Percentiles rank a stretch among this genome's conserved stretches.
These are phyloP conservation scores for Asterella californica DNA, from an alignment of 225 moss, liverwort and hornwort genomes.

Conservation along the genomic window DNA sequence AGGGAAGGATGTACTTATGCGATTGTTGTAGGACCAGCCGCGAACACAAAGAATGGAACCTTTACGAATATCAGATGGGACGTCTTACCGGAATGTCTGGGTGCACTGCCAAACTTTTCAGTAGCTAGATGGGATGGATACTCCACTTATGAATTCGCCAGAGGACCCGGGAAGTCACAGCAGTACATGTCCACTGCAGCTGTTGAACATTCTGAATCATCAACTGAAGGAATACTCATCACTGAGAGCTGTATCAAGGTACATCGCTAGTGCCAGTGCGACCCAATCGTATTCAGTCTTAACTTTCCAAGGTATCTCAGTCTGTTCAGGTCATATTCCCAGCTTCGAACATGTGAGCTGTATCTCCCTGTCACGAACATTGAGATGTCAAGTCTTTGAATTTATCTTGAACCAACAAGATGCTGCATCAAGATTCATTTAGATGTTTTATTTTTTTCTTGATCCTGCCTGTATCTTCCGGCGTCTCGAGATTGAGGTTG, in stretches of 20 bases:
- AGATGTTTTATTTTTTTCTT: background rate
- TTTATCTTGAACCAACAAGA: background rate
- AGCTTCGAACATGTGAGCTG: background rate
- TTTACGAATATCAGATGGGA: background rate
- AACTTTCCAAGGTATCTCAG: background rate
- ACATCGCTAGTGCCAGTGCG: background rate
- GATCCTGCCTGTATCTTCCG: background rate
- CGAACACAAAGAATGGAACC: background rate
- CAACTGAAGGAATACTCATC: constrained; percentile 39
- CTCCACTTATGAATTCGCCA: background rate
- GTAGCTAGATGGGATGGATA: background rate
- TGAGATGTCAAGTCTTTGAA: background rate
- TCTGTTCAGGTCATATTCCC: background rate
- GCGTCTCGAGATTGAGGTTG: background rate
- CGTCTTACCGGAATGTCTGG: background rate
- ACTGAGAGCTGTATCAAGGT: constrained; percentile 51
- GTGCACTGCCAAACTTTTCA: background rate
- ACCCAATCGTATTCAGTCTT: background rate
- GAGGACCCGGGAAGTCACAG: background rate
- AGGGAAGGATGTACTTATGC: background rate
- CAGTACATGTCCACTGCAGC: constrained; percentile 40
- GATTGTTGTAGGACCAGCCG: background rate
- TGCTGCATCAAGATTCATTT: background rate
- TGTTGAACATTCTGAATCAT: constrained; percentile 23
- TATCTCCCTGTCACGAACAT: background rate